Evolutionary conservation across 164 flowering plant species (phyloP).

Genomic region (Malania oleifera): DNA sequence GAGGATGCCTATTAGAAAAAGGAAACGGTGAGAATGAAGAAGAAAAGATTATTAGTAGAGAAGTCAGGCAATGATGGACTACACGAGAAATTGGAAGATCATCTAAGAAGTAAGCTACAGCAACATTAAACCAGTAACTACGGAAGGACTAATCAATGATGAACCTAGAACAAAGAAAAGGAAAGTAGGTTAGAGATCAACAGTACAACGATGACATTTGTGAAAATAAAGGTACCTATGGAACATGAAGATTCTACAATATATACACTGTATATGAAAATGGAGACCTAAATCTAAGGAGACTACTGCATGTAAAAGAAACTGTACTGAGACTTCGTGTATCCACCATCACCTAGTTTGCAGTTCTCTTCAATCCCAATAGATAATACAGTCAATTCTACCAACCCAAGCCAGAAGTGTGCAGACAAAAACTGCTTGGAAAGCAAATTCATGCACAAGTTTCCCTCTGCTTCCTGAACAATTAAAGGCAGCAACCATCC

Average conservation of each 20-base stretch:
- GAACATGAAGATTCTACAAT: conserved; percentile 17
- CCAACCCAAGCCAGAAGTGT: conserved; percentile 7
- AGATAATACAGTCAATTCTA: background rate
- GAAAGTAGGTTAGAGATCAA: background rate
- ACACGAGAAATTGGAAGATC: conserved; percentile 2
- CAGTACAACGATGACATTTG: background rate
- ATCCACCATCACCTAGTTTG: conserved; percentile 2
- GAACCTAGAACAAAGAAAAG: background rate
- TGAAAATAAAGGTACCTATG: conserved; percentile 8
- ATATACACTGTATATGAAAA: conserved; percentile 24
- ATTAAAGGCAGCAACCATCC: conserved; percentile 3
- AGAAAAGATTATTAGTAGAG: background rate
- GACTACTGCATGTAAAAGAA: conserved; percentile 1
- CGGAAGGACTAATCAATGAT: conserved; percentile 9
- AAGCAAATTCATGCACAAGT: background rate
- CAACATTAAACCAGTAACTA: conserved; percentile 6
- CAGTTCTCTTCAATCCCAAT: conserved; percentile 8
- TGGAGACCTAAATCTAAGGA: conserved; percentile 12
- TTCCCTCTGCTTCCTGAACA: conserved; percentile 4
- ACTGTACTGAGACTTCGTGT: conserved; percentile 2
- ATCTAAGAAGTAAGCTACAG: conserved; percentile 11
- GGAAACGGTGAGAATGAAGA: conserved; percentile 9
- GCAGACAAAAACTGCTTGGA: background rate
- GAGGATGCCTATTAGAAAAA: background rate
- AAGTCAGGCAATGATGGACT: background rate